Evolutionary conservation across 1,284 basidiomycete genomes (phyloP), one percentile per base, ranked within the genome.

Genomic region (Neotropicomus parvogracilis): DNA sequence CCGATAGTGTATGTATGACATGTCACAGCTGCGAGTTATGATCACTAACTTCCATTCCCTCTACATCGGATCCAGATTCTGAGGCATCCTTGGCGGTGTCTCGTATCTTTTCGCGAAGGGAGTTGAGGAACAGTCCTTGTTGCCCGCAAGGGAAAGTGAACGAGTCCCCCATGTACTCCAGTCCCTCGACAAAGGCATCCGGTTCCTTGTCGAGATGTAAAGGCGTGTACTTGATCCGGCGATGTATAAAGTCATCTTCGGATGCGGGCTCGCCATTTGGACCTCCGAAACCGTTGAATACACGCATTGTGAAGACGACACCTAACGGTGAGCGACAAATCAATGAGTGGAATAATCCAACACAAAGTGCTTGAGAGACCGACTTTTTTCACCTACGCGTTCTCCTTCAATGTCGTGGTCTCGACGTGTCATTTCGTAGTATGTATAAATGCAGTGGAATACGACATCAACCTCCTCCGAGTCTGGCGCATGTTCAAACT

Each of bases 71-170:
- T 31, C 57, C 64, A 36, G 64, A 66, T 19, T 69, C 65, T n/a
- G 58, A 59, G 40, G 58, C 58, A 13, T 57, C 57, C 41, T 64
- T 62, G 12, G 61, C 40, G 19, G 69, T 68, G 3, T 74, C 71
- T 29, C 66, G 68, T 50, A 85, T 64, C 41, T 70, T 72, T 33
- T 77, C 75, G 46, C 76, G 70, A 50, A 85, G 63, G 17, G 79
- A 81, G 57, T 74, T 73, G 39, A 84, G 62, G 67, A 89, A 85
- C 19, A 84, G 65, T 3, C 79, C 73, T 46, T 85, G 71, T 63
- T 90, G 87, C 17, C 75, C 70, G 38, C 75, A 72, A 46, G 75
- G 70, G 60, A 90, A 90, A 13, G 83, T 80, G 63, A 90, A 90
- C 0, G 79, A 65, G 3, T 71, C 70, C 28, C 66, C 70, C 49